Evolutionary conservation across 805 yeast genomes (phyloP).

Genomic region (Jamesozyma lodderae): DNA sequence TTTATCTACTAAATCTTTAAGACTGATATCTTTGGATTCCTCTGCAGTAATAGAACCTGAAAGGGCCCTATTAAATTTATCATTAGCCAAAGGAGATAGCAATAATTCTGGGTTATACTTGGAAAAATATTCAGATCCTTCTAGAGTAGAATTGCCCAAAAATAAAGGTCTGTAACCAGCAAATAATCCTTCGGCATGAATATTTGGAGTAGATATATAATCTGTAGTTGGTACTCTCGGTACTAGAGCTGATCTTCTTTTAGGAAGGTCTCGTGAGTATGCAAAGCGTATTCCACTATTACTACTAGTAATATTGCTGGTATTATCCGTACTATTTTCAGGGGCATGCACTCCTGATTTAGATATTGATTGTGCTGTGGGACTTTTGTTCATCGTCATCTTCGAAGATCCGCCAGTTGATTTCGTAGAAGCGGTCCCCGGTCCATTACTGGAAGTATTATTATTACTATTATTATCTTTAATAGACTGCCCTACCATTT

Average conservation of each 20-base stretch:
- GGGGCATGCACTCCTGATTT: background rate
- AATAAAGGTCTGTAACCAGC: conserved; percentile 41
- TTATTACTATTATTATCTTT: too few species aligned
- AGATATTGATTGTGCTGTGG: too few species aligned
- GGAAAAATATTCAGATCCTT: conserved; percentile 3
- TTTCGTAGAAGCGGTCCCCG: too few species aligned
- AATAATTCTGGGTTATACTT: conserved; percentile 1
- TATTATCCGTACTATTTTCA: background rate
- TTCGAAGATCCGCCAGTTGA: too few species aligned
- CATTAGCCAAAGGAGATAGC: background rate
- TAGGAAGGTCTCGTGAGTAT: background rate
- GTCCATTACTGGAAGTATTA: too few species aligned
- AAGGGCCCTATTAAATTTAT: background rate
- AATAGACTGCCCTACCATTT: too few species aligned
- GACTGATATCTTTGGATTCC: background rate
- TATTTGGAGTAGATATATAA: conserved; percentile 20
- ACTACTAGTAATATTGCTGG: background rate
- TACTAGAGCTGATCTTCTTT: conserved; percentile 10
- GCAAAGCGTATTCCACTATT: too few species aligned
- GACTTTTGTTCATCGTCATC: too few species aligned
- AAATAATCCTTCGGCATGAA: conserved; percentile 34
- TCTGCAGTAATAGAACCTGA: background rate
- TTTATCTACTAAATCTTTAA: background rate
- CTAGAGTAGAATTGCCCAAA: conserved; percentile 30
- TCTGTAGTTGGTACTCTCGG: conserved; percentile 27